Evolutionary conservation across 208 protist species (phyloP).

Genomic region (Leptomonas pyrrhocoris): DNA sequence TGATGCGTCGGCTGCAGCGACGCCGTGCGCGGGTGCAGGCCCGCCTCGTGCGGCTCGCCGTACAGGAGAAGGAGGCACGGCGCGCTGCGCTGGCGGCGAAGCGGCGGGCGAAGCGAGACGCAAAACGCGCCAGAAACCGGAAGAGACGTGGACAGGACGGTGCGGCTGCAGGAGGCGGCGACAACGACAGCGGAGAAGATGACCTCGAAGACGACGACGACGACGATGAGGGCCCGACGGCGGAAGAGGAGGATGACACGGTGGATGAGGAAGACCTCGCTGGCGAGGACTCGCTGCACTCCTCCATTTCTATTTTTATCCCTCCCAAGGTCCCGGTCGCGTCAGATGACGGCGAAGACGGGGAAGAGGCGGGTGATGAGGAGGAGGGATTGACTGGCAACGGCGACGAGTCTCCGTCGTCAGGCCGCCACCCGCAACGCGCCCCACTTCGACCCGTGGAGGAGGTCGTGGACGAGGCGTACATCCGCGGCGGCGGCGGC

Average conservation of each 20-base stretch:
- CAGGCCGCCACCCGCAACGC: background rate
- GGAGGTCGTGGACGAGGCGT: conserved; percentile 35
- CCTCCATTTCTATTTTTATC: conserved; percentile 19
- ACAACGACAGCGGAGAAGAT: conserved; percentile 14
- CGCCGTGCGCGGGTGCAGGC: conserved; percentile 53
- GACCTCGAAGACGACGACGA: conserved; percentile 25
- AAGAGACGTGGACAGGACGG: background rate
- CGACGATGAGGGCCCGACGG: conserved; percentile 11
- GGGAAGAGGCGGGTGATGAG: conserved; percentile 3
- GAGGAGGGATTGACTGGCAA: background rate
- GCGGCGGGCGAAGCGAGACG: conserved; percentile 13
- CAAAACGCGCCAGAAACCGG: conserved; percentile 32
- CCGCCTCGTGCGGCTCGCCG: conserved; percentile 34
- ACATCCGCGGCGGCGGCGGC: conserved; percentile 36
- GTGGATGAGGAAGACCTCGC: background rate
- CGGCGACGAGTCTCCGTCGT: background rate
- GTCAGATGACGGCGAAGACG: conserved; percentile 15
- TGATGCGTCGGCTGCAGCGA: conserved; percentile 59
- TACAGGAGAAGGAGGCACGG: conserved; percentile 27
- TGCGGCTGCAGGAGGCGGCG: conserved; percentile 4
- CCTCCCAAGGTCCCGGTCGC: background rate
- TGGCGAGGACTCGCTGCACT: background rate
- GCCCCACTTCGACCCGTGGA: conserved; percentile 5
- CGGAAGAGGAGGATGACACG: background rate
- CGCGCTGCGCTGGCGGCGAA: conserved; percentile 33